These are phyloP conservation scores for Corylus avellana DNA, from an alignment of 306 rosid species.

Conservation along the genomic window DNA sequence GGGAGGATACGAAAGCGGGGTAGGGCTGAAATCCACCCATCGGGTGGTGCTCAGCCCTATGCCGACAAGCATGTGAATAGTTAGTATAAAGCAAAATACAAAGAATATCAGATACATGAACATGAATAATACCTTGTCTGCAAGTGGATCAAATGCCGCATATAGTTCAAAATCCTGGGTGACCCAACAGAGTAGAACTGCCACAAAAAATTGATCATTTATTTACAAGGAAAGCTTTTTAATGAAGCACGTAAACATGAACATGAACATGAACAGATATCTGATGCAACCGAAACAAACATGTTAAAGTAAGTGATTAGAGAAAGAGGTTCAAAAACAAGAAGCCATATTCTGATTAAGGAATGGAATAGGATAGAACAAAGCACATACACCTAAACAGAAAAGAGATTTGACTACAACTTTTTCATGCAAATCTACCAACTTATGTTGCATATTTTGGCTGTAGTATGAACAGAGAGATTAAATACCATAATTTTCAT, in stretches of 20 bases:
- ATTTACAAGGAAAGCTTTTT: slow-evolving; percentile 19
- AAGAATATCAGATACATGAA: not conserved
- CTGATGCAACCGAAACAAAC: slow-evolving; percentile 18
- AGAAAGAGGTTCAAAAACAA: not conserved
- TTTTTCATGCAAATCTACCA: slow-evolving; percentile 9
- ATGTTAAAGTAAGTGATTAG: not conserved
- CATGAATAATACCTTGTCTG: slow-evolving; percentile 66
- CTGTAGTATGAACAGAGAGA: slow-evolving; percentile 22
- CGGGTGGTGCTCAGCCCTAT: not conserved
- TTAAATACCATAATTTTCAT: slow-evolving; percentile 76
- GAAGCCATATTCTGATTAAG: not conserved
- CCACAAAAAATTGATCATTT: slow-evolving; percentile 31
- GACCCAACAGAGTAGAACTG: slow-evolving; percentile 95
- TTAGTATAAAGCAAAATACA: not conserved
- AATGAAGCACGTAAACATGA: slow-evolving; percentile 23
- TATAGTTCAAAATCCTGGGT: slow-evolving; percentile 94
- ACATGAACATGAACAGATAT: slow-evolving; percentile 3
- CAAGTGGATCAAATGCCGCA: slow-evolving; percentile 99
- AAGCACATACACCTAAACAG: not conserved
- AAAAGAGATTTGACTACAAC: not conserved
- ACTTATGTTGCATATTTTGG: slow-evolving; percentile 14
- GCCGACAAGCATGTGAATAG: not conserved
- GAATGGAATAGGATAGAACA: not conserved
- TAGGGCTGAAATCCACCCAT: too few relatives aligned
- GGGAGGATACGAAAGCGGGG: too few relatives aligned